Evolutionary conservation across 2,329 filamentous ascomycete species (phyloP), one percentile per base, ranked within the genome.

Genomic region (Trichoderma gracile): DNA sequence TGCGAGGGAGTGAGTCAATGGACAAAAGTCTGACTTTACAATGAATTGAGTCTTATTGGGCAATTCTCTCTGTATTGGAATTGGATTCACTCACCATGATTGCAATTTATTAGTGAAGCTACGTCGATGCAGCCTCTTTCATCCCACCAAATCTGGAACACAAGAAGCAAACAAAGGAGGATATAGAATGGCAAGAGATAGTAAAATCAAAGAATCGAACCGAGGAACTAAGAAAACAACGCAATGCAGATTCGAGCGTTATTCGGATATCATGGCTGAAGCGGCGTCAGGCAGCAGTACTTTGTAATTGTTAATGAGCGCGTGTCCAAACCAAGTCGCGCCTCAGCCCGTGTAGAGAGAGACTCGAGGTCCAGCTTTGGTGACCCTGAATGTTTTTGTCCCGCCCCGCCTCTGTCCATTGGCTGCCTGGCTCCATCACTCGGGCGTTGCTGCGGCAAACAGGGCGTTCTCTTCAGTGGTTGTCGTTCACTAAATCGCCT

Each of bases 1-100:
- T 96, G 84, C 73, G 82, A 81, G 87, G 45, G 38, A 49, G 55
- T 59, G 8, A 64, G 53, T 33, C 7, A 23, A 17, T 40, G 5
- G 14, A 33, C 27, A 21, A 14, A 23, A n/a, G 21, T 9, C 25
- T n/a, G 21, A 25, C 6, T 45, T n/a, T 45, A 14, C 7, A 19
- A 42, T 58, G 38, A n/a, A 23, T 27, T 19, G 19, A 23, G 23
- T n/a, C 42, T 25, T 15, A 21, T 42, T 46, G 21, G 15, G 43
- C 10, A 12, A 15, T 33, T 38, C 10, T 38, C 17, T 21, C 30
- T 21, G 17, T 45, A 42, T 45, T 15, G 14, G 15, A 59, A 9
- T 10, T 10, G 40, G 30, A 1, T 45, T 21, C 14, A 62, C 63
- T 59, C 63, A 64, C 63, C 63, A 64, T 64, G 38, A 40, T 64